phyloP scores from a whole-genome alignment of 116 monocot species.

The Papilionanthe hybrid region DNA sequence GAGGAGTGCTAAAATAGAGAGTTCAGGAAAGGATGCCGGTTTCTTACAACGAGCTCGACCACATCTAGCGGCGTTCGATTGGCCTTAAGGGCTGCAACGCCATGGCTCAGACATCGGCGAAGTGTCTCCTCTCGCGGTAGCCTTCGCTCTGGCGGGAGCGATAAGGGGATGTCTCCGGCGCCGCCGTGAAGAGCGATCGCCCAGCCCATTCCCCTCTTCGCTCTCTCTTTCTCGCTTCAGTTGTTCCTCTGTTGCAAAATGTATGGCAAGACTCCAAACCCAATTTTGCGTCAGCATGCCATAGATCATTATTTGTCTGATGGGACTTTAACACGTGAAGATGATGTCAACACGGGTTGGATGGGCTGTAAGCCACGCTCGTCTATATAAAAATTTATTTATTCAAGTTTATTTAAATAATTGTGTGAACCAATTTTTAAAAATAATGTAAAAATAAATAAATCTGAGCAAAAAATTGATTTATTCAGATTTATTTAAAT shows the following conservation, averaged over 20 bases:
- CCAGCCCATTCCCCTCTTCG: conserved; percentile 54
- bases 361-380: too few relatives aligned
- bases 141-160: conserved; percentile 49
- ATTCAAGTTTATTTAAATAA: too few relatives aligned
- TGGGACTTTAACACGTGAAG: too few relatives aligned
- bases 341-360: too few relatives aligned
- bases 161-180: conserved; percentile 73
- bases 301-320: too few relatives aligned
- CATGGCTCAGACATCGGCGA: conserved; percentile 61
- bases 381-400: too few relatives aligned
- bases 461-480: too few relatives aligned
- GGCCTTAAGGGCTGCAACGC: conserved; percentile 58
- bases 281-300: too few relatives aligned
- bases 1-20: neutral
- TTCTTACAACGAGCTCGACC: conserved; percentile 72
- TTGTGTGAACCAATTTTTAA: too few relatives aligned
- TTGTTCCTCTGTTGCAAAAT: neutral
- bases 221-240: conserved; percentile 2
- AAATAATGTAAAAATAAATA: too few relatives aligned
- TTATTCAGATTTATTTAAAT: too few relatives aligned
- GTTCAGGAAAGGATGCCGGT: neutral
- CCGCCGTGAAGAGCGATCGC: conserved; percentile 92
- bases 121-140: conserved; percentile 64
- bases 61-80: conserved; percentile 49
- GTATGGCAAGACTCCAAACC: too few relatives aligned